These are phyloP conservation scores for Globisporangium nodosum DNA, from an alignment of 352 stramenopile species.

Conservation along the genomic window DNA sequence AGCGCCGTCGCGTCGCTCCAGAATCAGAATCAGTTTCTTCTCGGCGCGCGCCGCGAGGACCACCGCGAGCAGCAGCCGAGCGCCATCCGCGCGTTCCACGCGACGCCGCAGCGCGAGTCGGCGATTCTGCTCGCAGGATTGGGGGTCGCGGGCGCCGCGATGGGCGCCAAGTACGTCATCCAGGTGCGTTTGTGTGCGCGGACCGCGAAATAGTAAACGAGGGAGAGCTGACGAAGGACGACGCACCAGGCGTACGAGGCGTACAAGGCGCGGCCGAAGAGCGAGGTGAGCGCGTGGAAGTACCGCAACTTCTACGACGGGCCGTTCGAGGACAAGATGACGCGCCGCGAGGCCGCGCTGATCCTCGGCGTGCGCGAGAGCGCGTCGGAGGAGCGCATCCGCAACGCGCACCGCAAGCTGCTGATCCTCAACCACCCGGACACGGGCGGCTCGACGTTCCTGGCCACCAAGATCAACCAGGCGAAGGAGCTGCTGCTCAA, in stretches of 20 bases:
- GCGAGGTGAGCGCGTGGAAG: conserved; percentile 60
- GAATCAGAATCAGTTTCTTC: background rate
- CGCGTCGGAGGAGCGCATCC: conserved; percentile 92
- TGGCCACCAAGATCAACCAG: conserved; percentile 99
- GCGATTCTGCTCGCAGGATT: conserved; percentile 56
- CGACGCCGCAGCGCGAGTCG: conserved; percentile 56
- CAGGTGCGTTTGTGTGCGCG: conserved; percentile 23
- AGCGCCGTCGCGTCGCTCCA: background rate
- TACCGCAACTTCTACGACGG: conserved; percentile 93
- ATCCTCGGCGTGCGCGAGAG: conserved; percentile 98
- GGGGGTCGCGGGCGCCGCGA: conserved; percentile 57
- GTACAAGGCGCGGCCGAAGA: conserved; percentile 74
- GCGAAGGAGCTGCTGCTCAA: conserved; percentile 96
- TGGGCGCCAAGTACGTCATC: conserved; percentile 77
- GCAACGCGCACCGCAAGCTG: conserved; percentile 97
- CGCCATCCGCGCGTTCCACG: conserved; percentile 53
- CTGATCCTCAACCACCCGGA: conserved; percentile 99
- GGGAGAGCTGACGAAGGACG: too few species aligned
- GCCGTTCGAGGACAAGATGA: conserved; percentile 99
- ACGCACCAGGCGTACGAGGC: conserved; percentile 46
- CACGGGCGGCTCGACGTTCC: conserved; percentile 97
- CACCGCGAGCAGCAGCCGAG: conserved; percentile 3
- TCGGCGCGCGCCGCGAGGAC: background rate
- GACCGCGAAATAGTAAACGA: background rate
- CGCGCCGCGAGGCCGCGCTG: conserved; percentile 95